phyloP scores from a whole-genome alignment of 345 rosid species.

The Citropsis articulata region DNA sequence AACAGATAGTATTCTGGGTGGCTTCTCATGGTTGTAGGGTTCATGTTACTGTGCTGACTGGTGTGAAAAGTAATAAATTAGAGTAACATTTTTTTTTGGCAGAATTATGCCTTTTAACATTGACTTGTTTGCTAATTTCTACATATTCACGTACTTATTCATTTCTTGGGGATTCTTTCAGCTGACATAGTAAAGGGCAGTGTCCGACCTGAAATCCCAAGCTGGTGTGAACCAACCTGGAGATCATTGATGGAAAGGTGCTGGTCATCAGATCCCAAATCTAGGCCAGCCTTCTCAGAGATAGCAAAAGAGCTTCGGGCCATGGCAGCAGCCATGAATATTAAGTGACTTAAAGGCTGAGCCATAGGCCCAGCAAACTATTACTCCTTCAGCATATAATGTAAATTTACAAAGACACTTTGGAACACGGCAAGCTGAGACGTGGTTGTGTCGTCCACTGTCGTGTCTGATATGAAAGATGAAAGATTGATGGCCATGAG shows the following conservation, averaged over 20 bases:
- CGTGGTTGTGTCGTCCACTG: conserved; percentile 7
- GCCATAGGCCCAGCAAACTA: background rate
- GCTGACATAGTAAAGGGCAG: conserved; percentile 37
- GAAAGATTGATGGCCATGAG: too few species aligned
- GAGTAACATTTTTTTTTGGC: background rate
- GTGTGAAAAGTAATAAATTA: background rate
- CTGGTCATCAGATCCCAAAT: conserved; percentile 40
- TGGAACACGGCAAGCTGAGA: conserved; percentile 13
- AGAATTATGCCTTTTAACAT: background rate
- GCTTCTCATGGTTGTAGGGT: background rate
- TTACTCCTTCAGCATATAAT: background rate
- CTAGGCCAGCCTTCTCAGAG: conserved; percentile 46
- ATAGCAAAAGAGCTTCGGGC: conserved; percentile 37
- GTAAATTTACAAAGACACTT: conserved; percentile 1
- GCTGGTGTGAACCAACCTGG: conserved; percentile 45
- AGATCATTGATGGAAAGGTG: conserved; percentile 52
- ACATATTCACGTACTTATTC: background rate
- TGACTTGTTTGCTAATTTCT: background rate
- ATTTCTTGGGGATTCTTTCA: conserved; percentile 15
- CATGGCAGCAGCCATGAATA: conserved; percentile 37
- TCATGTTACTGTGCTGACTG: background rate
- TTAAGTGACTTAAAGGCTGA: conserved; percentile 16
- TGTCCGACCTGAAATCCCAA: conserved; percentile 39
- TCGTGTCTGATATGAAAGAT: background rate
- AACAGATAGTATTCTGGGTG: background rate